Conservation (phyloP, 441 rosid species). For the Lepidium campestre region DNA sequence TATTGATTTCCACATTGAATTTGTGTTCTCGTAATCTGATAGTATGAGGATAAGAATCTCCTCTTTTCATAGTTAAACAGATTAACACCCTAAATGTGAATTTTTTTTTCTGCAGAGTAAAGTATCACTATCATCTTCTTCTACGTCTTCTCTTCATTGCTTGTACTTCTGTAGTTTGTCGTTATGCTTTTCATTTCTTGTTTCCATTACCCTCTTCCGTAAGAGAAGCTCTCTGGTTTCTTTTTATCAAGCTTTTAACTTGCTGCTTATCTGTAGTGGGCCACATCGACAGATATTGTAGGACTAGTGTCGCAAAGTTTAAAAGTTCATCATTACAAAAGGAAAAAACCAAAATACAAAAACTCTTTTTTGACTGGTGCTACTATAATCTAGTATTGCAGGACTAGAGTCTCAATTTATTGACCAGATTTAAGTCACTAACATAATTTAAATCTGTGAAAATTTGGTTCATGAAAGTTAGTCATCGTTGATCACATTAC, state of each 20-base stretch:
- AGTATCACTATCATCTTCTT: background rate
- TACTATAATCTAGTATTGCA: conserved; percentile 36
- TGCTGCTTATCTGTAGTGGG: conserved; percentile 76
- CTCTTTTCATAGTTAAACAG: background rate
- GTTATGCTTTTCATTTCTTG: conserved; percentile 2
- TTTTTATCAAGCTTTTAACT: conserved; percentile 38
- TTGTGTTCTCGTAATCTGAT: too few relatives aligned
- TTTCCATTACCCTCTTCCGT: conserved; percentile 9
- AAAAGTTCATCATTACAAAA: background rate
- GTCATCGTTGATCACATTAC: background rate
- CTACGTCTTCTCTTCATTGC: background rate
- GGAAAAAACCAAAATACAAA: conserved; percentile 18
- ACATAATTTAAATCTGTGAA: background rate
- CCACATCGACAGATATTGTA: conserved; percentile 63
- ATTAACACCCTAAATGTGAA: conserved; percentile 1
- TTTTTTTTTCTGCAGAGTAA: background rate
- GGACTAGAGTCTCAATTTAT: conserved; percentile 36
- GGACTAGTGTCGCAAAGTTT: conserved; percentile 10
- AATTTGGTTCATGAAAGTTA: background rate
- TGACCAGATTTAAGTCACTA: background rate
- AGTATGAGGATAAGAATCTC: background rate
- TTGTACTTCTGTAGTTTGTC: conserved; percentile 11
- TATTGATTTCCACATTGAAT: background rate
- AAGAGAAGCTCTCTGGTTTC: background rate
- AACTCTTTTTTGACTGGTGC: conserved; percentile 4